Evolutionary conservation across 352 stramenopile genomes (phyloP), one percentile per base, ranked within the genome.

Genomic region (Pythium sukuiense): DNA sequence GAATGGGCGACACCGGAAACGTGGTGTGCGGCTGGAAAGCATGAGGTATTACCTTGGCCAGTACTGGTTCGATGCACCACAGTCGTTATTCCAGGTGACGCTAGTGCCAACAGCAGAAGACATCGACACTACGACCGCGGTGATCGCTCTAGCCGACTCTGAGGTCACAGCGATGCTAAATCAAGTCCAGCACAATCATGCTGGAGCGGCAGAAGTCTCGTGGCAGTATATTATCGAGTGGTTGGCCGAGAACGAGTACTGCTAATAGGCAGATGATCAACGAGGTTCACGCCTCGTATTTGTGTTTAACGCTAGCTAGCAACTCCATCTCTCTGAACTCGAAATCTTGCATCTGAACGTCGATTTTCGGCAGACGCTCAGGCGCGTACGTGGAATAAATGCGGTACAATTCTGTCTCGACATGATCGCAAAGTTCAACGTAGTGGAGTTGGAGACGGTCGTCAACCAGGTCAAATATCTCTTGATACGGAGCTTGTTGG

Each of bases 301-400:
- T 93, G n/a, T 55, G 69, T 18, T 67, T 71, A 7, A 79, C 81
- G 20, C 54, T 62, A 7, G 63, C 64, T 0, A 91, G 62, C 16
- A 93, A 58, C 14, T 77, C 7, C 0, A 59, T 32, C 58, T 91
- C 83, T 18, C 71, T 72, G 33, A 71, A 89, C 26, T 77, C 76
- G 63, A 84, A 89, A 3, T 81, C 74, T 1, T 72, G 46, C 43
- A 93, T 61, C 59, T 90, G 81, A 8, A n/a, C 29, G 5, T 64
- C 43, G 7, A 90, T 72, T 56, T 93, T 91, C 1, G 49, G 30
- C 11, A 90, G 12, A 0, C 80, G 73, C 5, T 93, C 85, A 1
- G 85, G 81, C 6, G 83, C 82, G 29, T 73, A 70, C 12, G 65
- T 33, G 3, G 74, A 60, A 49, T 90, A 93, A 9, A 91, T 66